These are phyloP conservation scores for Aureobasidium melanogenum DNA, from an alignment of 2,329 filamentous ascomycete genomes.

Conservation along the genomic window DNA sequence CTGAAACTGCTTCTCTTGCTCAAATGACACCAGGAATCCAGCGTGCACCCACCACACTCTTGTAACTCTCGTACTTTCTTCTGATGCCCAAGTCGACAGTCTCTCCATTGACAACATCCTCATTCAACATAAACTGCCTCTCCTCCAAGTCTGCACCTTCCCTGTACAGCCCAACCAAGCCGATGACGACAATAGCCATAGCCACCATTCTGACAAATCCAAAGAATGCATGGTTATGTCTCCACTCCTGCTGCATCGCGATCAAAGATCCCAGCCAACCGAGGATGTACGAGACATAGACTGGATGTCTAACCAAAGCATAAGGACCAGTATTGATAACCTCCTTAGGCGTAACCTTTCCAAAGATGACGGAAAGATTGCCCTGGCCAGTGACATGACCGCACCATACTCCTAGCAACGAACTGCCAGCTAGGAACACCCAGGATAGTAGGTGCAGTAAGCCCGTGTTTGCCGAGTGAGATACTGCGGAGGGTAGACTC, in stretches of 20 bases:
- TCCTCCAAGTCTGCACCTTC: constrained; percentile 9
- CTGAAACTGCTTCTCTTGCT: too few relatives aligned
- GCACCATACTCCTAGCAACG: neutral
- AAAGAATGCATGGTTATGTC: neutral
- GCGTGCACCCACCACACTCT: constrained; percentile 1
- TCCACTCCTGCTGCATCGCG: neutral
- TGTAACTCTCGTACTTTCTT: constrained; percentile 9
- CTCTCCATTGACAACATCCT: neutral
- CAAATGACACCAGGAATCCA: constrained; percentile 9
- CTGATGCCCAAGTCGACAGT: neutral
- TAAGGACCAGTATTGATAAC: constrained; percentile 9
- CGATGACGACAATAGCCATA: neutral
- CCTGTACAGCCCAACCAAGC: constrained; percentile 1
- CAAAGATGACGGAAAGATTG: constrained; percentile 4
- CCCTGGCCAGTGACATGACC: neutral
- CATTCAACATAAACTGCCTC: neutral
- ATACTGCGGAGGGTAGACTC: neutral
- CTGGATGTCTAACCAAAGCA: constrained; percentile 5
- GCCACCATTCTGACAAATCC: neutral
- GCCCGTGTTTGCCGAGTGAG: neutral
- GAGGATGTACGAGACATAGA: neutral
- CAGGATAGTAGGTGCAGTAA: neutral
- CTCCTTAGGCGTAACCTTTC: neutral
- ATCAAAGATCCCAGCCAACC: constrained; percentile 4
- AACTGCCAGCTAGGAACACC: neutral